Evolutionary conservation across 345 rosid genomes (phyloP).

Genomic region (Citrus reticulata): DNA sequence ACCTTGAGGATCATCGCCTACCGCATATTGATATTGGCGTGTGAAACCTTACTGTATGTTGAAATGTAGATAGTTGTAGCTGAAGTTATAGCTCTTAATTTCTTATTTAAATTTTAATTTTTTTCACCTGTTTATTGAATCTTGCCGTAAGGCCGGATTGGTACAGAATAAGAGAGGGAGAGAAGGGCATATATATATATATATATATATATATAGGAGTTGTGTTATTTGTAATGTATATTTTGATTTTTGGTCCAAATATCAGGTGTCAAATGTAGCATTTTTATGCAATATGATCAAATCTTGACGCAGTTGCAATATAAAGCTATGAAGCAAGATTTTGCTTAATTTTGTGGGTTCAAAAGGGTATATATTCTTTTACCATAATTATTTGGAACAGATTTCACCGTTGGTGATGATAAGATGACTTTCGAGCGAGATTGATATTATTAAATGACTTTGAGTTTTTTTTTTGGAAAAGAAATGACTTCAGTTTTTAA

Average conservation of each 20-base stretch:
- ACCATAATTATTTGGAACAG: background rate
- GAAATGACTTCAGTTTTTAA: no score
- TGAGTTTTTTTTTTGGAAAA: no score
- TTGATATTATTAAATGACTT: no score
- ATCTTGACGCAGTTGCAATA: background rate
- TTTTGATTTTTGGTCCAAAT: background rate
- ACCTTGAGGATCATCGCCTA: background rate
- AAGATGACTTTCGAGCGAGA: no score
- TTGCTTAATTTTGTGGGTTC: background rate
- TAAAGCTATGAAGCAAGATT: background rate
- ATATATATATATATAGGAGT: background rate
- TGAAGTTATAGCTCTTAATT: no score
- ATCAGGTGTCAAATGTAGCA: background rate
- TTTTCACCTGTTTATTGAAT: background rate
- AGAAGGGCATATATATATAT: background rate
- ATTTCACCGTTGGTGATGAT: no score
- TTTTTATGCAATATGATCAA: background rate
- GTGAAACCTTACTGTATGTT: background rate
- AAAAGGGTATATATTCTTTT: background rate
- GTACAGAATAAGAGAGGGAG: background rate
- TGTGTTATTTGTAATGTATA: background rate
- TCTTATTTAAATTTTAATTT: background rate
- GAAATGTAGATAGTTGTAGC: background rate
- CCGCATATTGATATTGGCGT: background rate
- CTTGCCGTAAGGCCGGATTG: constrained; percentile 14